A percentile compares a stretch with the other conserved stretches of the same genome.
Conservation (phyloP, 139 green algal species). For the Marvania coccoides region DNA sequence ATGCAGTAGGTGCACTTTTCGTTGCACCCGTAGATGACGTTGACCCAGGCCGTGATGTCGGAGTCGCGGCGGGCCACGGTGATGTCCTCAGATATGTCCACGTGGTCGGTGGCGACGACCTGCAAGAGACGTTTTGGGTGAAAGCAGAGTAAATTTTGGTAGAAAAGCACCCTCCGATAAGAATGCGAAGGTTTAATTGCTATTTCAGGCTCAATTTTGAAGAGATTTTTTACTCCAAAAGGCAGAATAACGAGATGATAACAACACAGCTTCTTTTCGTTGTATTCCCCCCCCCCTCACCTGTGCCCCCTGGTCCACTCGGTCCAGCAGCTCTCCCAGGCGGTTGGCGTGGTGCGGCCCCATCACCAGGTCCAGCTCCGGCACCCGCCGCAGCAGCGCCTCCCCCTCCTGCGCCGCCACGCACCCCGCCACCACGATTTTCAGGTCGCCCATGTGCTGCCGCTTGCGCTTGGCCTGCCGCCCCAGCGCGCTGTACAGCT, state of each 20-base stretch:
- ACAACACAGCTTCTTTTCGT: conserved; percentile 13
- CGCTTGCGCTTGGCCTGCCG: conserved; percentile 81
- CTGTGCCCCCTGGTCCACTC: conserved; percentile 66
- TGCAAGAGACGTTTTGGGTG: not conserved
- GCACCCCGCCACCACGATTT: conserved; percentile 86
- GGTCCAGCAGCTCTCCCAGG: conserved; percentile 77
- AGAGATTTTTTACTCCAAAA: no score
- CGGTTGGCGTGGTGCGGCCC: conserved; percentile 90
- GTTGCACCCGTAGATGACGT: conserved; percentile 99
- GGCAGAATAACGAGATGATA: no score
- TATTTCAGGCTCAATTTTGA: no score
- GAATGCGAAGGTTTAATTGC: no score
- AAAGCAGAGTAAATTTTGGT: no score
- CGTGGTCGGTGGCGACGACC: conserved; percentile 62
- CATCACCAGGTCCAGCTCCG: conserved; percentile 98
- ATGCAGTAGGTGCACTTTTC: conserved; percentile 98
- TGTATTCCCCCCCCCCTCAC: conserved; percentile 30
- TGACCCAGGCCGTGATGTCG: conserved; percentile 93
- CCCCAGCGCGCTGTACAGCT: conserved; percentile 89
- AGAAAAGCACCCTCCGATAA: no score
- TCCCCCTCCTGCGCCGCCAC: conserved; percentile 89
- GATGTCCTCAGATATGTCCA: conserved; percentile 88
- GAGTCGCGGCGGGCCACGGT: conserved; percentile 71
- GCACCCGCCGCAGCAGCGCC: conserved; percentile 80
- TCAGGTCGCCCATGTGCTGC: conserved; percentile 54